phyloP scores from a whole-genome alignment of 2,329 filamentous ascomycete genomes.

The Aspergillus tanneri region DNA sequence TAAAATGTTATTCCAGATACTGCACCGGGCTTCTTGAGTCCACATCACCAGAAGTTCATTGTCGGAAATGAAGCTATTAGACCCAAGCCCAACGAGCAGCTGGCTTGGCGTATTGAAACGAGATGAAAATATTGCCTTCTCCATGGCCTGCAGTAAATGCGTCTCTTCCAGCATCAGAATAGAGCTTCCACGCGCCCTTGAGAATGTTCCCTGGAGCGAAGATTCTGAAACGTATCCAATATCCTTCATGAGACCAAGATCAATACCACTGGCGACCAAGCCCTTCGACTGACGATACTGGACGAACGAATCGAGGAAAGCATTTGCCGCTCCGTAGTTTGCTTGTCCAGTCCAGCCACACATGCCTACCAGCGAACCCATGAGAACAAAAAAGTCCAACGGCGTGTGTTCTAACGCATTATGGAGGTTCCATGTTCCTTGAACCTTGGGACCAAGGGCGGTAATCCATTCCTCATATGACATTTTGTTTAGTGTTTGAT shows the following conservation, averaged over 20 bases:
- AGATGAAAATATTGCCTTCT: constrained; percentile 1
- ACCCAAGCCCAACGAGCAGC: constrained; percentile 4
- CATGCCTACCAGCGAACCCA: constrained; percentile 35
- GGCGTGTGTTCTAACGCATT: constrained; percentile 5
- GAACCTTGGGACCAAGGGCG: constrained; percentile 36
- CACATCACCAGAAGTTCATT: neutral
- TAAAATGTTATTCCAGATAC: constrained; percentile 8
- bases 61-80: neutral
- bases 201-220: constrained; percentile 15
- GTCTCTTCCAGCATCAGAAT: constrained; percentile 9
- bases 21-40: constrained; percentile 11
- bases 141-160: constrained; percentile 8
- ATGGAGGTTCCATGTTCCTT: constrained; percentile 33
- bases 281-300: constrained; percentile 24
- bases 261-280: constrained; percentile 22
- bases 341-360: constrained; percentile 43
- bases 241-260: constrained; percentile 28
- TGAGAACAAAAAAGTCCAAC: constrained; percentile 29
- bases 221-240: constrained; percentile 23
- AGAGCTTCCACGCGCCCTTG: constrained; percentile 14
- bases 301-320: constrained; percentile 33
- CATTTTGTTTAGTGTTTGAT: constrained; percentile 34
- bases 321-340: constrained; percentile 39
- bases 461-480: constrained; percentile 32
- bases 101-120: neutral